phyloP scores from a whole-genome alignment of 2,329 filamentous ascomycete genomes.

The Colletotrichum graminicola region DNA sequence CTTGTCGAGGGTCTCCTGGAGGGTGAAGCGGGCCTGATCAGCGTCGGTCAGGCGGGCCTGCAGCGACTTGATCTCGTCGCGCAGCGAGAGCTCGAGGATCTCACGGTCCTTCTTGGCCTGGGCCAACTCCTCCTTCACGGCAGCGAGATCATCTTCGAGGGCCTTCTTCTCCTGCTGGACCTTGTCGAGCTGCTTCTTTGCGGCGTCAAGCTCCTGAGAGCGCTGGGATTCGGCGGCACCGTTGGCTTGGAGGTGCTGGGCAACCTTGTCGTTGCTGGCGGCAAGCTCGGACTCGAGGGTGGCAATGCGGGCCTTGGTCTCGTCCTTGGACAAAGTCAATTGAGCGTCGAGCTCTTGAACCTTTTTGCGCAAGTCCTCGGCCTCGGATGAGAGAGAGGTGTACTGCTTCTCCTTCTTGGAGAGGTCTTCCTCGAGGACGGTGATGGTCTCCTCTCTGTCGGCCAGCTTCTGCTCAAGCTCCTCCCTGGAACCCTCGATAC shows the following conservation, averaged over 20 bases:
- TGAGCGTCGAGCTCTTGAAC: constrained; percentile 52
- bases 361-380: constrained; percentile 54
- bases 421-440: constrained; percentile 50
- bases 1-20: constrained; percentile 49
- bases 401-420: constrained; percentile 55
- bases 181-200: constrained; percentile 44
- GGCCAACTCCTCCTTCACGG: constrained; percentile 51
- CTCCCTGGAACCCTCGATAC: constrained; percentile 50
- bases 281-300: constrained; percentile 53
- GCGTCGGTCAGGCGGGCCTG: constrained; percentile 53
- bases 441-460: constrained; percentile 54
- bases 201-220: constrained; percentile 42
- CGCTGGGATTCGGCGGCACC: constrained; percentile 46
- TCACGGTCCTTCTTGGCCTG: constrained; percentile 52
- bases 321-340: constrained; percentile 48
- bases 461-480: constrained; percentile 55
- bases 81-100: constrained; percentile 49
- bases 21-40: constrained; percentile 49
- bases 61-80: constrained; percentile 49
- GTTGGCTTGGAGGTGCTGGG: constrained; percentile 46
- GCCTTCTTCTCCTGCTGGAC: constrained; percentile 49
- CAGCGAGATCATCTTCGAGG: constrained; percentile 50
- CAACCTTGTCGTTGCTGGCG: constrained; percentile 44
- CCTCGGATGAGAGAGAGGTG: constrained; percentile 51
- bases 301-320: constrained; percentile 50